Conservation (phyloP, 805 yeast genomes). For the Wickerhamomyces pijperi region DNA sequence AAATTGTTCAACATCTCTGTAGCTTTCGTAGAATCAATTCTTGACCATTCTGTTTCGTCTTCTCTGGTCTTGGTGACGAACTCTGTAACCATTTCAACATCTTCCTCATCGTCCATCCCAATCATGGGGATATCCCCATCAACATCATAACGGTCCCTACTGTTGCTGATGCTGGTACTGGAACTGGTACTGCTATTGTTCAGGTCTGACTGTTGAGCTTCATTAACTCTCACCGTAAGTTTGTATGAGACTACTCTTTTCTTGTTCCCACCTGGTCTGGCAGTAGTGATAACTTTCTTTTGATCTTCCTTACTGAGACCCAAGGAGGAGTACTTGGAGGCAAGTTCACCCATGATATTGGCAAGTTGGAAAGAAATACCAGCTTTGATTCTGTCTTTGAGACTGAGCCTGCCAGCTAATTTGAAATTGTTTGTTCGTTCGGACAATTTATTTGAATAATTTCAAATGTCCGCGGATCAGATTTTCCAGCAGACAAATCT, state of each 20-base stretch:
- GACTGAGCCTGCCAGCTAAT: too few species aligned
- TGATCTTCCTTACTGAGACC: constrained; percentile 13
- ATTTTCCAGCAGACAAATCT: too few species aligned
- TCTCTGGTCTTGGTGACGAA: constrained; percentile 21
- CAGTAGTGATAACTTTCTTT: constrained; percentile 9
- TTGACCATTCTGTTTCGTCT: neutral
- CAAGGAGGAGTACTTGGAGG: constrained; percentile 14
- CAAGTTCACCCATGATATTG: constrained; percentile 4
- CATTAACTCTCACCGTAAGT: constrained; percentile 15
- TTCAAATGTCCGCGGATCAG: too few species aligned
- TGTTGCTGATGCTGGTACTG: neutral
- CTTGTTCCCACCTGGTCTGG: constrained; percentile 6
- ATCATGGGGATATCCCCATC: constrained; percentile 36
- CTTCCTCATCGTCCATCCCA: constrained; percentile 34
- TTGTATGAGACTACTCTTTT: constrained; percentile 16
- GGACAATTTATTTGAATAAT: too few species aligned
- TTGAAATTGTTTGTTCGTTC: too few species aligned
- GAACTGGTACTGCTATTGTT: too few species aligned
- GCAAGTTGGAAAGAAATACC: too few species aligned
- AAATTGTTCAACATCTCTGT: neutral
- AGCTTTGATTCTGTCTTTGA: too few species aligned
- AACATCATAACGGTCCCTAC: neutral
- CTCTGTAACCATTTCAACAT: constrained; percentile 31
- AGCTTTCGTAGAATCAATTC: neutral
- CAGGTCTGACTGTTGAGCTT: constrained; percentile 4